Evolutionary conservation across 495 filamentous ascomycete genomes (phyloP).

Genomic region (Hypomontagnella monticulosa): DNA sequence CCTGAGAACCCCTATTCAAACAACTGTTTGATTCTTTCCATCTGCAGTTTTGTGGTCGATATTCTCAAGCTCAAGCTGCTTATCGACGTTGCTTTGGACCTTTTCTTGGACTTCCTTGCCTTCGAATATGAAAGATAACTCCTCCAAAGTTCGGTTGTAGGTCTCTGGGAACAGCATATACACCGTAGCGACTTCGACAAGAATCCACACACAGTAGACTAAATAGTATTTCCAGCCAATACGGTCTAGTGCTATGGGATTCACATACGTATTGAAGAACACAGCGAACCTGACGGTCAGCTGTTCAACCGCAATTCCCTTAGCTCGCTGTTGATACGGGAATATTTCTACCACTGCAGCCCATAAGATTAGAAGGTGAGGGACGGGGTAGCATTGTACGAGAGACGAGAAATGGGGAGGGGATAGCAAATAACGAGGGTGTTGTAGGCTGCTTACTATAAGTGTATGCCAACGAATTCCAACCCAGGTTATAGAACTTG

Average conservation of each 20-base stretch:
- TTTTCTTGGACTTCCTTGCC: conserved; percentile 50
- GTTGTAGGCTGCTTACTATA: conserved; percentile 40
- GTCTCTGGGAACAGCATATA: conserved; percentile 72
- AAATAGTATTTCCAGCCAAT: conserved; percentile 65
- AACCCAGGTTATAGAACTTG: conserved; percentile 68
- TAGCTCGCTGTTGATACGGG: conserved; percentile 65
- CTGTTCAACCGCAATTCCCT: conserved; percentile 68
- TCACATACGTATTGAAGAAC: conserved; percentile 63
- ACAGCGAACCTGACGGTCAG: conserved; percentile 63
- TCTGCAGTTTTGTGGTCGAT: background rate
- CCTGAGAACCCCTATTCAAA: conserved; percentile 9
- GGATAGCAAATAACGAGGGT: background rate
- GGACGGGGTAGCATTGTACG: background rate
- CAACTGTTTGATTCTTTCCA: conserved; percentile 1
- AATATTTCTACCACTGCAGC: conserved; percentile 66
- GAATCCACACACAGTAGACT: conserved; percentile 67
- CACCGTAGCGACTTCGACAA: conserved; percentile 64
- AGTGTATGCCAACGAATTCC: conserved; percentile 68
- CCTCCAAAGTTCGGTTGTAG: conserved; percentile 60
- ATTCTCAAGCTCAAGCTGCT: conserved; percentile 47
- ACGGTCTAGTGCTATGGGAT: conserved; percentile 59
- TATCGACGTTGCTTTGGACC: conserved; percentile 48
- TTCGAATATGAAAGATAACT: conserved; percentile 55
- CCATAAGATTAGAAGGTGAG: conserved; percentile 3
- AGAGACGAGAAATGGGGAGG: background rate